Base-by-base conservation (phyloP, 2,329 filamentous ascomycete species). In the Cercospora berteroae region DNA sequence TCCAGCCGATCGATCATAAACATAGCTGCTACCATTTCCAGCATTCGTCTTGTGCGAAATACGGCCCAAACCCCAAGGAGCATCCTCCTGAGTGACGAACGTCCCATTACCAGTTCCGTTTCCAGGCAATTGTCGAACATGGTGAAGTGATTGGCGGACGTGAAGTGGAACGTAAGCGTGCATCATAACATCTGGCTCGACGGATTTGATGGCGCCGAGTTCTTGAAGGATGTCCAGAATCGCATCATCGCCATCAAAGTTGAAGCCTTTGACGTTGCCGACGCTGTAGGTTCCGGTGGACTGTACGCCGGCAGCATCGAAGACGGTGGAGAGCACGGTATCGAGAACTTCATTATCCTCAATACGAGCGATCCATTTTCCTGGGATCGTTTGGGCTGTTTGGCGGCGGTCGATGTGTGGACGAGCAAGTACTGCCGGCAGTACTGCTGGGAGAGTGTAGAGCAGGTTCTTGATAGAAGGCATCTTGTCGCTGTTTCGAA, bases 151-250 rank as follows among this genome's bases (percentile, higher is more conserved):
- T 8, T 61, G 59, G 9, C 59, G 33, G 7, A 61, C 57, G 8
- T 60, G 57, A 0, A 60, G 3, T 18, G 70, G 70, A 2, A 67
- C 76, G 65, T 73, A 75, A 33, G 76, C 74, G 59, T 74, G 75
- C 63, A 81, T 73, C 58, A 77, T 71, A 64, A 76, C 77, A 66
- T 81, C 79, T 60, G 79, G 76, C 73, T 81, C 79, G 63, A 81
- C 76, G 72, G 78, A 79, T 29, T 78, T 76, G 64, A 81, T 78
- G 72, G 78, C 61, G n/a, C 69, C 65, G 0, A 69, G 39, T 5
- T 55, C 42, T 31, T 67, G 71, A 12, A 81, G 70, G 7, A 74
- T 57, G 10, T 75, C 66, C 13, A 81, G 72, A 42, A 79, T 66
- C 2, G 73, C 71, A 64, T 80, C 76, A 50, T 69, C 72, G 23